Conservation (phyloP, 2,329 filamentous ascomycete species). For the Epichloe gansuensis region DNA sequence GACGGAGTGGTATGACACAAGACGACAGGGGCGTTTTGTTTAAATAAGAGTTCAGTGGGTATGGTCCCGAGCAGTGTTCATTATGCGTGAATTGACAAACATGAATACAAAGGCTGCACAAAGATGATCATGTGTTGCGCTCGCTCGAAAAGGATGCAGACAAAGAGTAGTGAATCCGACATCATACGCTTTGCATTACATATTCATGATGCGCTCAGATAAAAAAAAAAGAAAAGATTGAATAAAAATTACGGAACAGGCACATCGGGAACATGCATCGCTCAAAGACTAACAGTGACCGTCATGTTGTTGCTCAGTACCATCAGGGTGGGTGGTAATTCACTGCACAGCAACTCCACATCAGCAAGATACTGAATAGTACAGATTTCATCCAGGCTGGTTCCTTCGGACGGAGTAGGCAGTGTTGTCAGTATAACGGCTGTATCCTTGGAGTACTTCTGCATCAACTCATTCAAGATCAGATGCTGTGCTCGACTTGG, state of each 20-base stretch:
- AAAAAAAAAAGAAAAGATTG: too few species aligned
- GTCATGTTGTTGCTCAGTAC: constrained; percentile 86
- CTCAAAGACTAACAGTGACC: constrained; percentile 60
- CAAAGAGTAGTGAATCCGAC: neutral
- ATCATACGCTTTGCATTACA: neutral
- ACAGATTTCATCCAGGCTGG: constrained; percentile 53
- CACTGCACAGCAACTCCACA: constrained; percentile 65
- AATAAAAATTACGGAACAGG: neutral
- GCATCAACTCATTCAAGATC: constrained; percentile 76
- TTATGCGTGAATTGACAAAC: neutral
- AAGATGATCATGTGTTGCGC: neutral
- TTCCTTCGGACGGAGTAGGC: constrained; percentile 68
- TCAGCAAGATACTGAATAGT: constrained; percentile 65
- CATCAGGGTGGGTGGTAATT: constrained; percentile 61
- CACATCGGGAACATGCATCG: too few species aligned
- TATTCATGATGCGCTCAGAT: too few species aligned
- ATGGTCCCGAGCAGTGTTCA: neutral
- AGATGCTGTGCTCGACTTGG: constrained; percentile 75
- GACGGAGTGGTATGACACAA: neutral
- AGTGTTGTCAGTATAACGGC: constrained; percentile 75
- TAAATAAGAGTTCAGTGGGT: neutral
- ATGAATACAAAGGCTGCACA: neutral
- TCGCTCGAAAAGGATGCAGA: neutral
- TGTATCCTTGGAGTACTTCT: constrained; percentile 51
- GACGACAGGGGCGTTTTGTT: too few species aligned